Evolutionary conservation across 1,284 basidiomycete genomes (phyloP).

Genomic region (Xanthoconium separans): DNA sequence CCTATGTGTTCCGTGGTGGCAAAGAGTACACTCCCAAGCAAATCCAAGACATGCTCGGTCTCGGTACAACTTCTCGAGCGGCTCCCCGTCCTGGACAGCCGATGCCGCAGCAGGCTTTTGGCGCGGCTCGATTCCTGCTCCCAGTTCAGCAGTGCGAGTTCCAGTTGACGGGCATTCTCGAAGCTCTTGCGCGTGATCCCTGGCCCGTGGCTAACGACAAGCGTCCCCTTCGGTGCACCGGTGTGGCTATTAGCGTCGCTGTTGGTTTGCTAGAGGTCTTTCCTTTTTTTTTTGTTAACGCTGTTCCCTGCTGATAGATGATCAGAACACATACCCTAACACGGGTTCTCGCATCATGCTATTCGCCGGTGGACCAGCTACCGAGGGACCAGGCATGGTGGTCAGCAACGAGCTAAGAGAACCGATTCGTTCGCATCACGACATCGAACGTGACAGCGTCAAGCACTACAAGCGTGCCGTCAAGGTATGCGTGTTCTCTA

Average conservation of each 20-base stretch:
- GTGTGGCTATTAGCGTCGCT: constrained; percentile 92
- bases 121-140: constrained; percentile 91
- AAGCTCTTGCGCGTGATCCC: constrained; percentile 87
- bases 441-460: constrained; percentile 96
- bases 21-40: constrained; percentile 98
- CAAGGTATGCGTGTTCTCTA: constrained; percentile 56
- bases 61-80: constrained; percentile 71
- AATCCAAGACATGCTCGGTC: constrained; percentile 97
- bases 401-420: constrained; percentile 96
- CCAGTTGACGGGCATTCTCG: constrained; percentile 93
- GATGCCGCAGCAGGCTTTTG: constrained; percentile 79
- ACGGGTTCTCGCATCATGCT: constrained; percentile 97
- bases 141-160: constrained; percentile 95
- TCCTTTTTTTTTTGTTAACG: constrained; percentile 14
- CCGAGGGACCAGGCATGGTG: constrained; percentile 96
- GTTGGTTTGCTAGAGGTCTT: constrained; percentile 88
- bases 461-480: constrained; percentile 98
- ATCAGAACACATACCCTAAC: constrained; percentile 87
- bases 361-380: constrained; percentile 95
- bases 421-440: constrained; percentile 98
- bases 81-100: constrained; percentile 85
- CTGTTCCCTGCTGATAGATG: background rate
- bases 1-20: constrained; percentile 98
- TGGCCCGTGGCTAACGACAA: constrained; percentile 98
- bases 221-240: constrained; percentile 93